Conservation (phyloP, 768 basidiomycete genomes). For the Pluteus cervinus region DNA sequence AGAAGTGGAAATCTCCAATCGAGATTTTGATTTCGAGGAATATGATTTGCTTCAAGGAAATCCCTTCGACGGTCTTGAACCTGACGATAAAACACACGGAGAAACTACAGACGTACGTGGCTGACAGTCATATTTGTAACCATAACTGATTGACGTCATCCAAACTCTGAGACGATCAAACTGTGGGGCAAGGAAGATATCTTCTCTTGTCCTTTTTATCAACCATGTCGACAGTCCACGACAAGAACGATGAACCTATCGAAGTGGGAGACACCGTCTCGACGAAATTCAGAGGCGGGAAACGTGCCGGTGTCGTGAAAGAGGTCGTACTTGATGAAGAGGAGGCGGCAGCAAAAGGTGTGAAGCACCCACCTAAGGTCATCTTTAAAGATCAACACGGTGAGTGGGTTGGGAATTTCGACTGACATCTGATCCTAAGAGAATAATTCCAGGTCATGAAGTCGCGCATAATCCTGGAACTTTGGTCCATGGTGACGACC, state of each 20-base stretch:
- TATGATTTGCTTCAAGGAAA: too few species aligned
- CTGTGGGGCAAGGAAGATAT: too few species aligned
- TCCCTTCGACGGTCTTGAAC: too few species aligned
- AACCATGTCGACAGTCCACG: constrained; percentile 1
- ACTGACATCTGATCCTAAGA: background rate
- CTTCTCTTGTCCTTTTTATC: too few species aligned
- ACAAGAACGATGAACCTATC: constrained; percentile 3
- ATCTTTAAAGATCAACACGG: constrained; percentile 7
- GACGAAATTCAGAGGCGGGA: constrained; percentile 2
- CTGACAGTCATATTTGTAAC: too few species aligned
- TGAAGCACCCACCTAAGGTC: constrained; percentile 8
- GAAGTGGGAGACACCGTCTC: constrained; percentile 1
- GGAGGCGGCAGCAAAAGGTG: constrained; percentile 7
- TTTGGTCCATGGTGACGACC: background rate
- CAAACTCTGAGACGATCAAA: too few species aligned
- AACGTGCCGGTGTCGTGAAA: constrained; percentile 5
- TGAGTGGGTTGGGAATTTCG: background rate
- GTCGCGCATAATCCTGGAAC: background rate
- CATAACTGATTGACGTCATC: too few species aligned
- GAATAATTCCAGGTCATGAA: background rate
- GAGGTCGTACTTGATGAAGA: constrained; percentile 5
- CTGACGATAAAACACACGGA: too few species aligned
- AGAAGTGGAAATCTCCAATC: too few species aligned
- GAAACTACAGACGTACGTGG: too few species aligned
- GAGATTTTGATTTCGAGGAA: too few species aligned